A percentile compares a stretch with the other conserved stretches of the same genome.
phyloP scores from a whole-genome alignment of 1,284 basidiomycete genomes.

The Singerocomus inundabilis region DNA sequence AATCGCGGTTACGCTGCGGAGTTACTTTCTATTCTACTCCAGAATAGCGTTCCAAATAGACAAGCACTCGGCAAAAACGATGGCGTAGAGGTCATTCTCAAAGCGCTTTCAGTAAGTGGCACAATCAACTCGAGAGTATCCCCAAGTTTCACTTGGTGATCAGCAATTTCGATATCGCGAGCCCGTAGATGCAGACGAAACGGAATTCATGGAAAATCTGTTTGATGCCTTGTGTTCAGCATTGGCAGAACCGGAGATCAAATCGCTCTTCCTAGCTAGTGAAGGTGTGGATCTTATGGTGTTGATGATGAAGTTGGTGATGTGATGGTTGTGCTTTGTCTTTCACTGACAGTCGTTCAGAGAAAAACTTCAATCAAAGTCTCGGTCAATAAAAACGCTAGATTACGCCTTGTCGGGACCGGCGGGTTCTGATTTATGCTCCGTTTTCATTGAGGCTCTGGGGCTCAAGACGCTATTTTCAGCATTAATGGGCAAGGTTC shows the following conservation, averaged over 20 bases:
- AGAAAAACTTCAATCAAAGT: conserved; percentile 78
- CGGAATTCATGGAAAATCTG: conserved; percentile 96
- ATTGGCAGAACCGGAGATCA: conserved; percentile 72
- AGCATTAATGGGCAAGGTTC: conserved; percentile 90
- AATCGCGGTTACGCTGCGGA: conserved; percentile 89
- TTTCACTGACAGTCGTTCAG: conserved; percentile 41
- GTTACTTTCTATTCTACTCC: conserved; percentile 85
- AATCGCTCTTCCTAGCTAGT: conserved; percentile 79
- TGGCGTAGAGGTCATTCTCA: conserved; percentile 79
- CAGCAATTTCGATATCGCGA: conserved; percentile 86
- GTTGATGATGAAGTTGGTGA: conserved; percentile 85
- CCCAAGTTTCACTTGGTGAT: conserved; percentile 17
- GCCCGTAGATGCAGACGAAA: conserved; percentile 84
- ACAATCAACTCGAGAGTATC: conserved; percentile 4
- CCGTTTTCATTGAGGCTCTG: conserved; percentile 82
- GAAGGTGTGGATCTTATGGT: conserved; percentile 98
- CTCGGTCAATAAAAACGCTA: conserved; percentile 84
- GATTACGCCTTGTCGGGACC: conserved; percentile 88
- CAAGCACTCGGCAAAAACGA: conserved; percentile 63
- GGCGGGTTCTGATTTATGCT: conserved; percentile 74
- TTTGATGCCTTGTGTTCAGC: conserved; percentile 89
- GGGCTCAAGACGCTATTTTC: conserved; percentile 91
- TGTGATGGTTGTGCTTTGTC: neutral
- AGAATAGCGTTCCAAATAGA: conserved; percentile 67
- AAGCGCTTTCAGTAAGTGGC: conserved; percentile 78